Evolutionary conservation across 495 filamentous ascomycete genomes (phyloP).

Genomic region (Neurospora sp.): DNA sequence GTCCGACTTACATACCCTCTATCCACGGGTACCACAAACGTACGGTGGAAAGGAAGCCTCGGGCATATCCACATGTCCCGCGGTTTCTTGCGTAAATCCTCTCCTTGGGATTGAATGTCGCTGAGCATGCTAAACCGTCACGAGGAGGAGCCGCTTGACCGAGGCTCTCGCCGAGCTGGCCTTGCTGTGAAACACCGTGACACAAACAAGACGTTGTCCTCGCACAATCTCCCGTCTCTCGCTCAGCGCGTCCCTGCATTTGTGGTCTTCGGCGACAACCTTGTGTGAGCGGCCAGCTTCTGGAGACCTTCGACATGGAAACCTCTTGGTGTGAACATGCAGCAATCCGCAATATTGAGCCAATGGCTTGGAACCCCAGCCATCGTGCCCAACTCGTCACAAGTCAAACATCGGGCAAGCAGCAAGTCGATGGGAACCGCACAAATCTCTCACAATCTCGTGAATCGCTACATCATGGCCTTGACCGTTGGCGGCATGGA

Average conservation of each 20-base stretch:
- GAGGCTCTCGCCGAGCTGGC: slow-evolving; percentile 1
- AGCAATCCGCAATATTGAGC: slow-evolving; percentile 15
- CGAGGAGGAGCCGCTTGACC: slow-evolving; percentile 6
- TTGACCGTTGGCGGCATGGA: background rate
- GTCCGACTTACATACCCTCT: background rate
- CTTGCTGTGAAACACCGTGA: background rate
- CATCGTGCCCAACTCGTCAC: slow-evolving; percentile 6
- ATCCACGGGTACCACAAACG: background rate
- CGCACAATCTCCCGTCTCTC: slow-evolving; percentile 3
- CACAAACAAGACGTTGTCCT: slow-evolving; percentile 5
- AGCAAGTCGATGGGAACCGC: background rate
- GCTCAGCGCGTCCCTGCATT: slow-evolving; percentile 8
- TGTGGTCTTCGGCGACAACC: slow-evolving; percentile 6
- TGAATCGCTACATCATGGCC: background rate
- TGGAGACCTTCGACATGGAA: slow-evolving; percentile 11
- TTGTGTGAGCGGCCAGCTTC: slow-evolving; percentile 7
- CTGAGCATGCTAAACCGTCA: slow-evolving; percentile 6
- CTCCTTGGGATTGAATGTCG: background rate
- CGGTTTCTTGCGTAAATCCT: background rate
- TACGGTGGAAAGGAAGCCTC: background rate
- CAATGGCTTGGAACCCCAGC: slow-evolving; percentile 11
- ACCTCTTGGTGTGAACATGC: slow-evolving; percentile 11
- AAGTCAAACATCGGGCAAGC: slow-evolving; percentile 13
- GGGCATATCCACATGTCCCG: background rate
- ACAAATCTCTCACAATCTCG: background rate